Evolutionary conservation across 192 early-diverging fungal species (phyloP).

Genomic region (Coemansia sp.): DNA sequence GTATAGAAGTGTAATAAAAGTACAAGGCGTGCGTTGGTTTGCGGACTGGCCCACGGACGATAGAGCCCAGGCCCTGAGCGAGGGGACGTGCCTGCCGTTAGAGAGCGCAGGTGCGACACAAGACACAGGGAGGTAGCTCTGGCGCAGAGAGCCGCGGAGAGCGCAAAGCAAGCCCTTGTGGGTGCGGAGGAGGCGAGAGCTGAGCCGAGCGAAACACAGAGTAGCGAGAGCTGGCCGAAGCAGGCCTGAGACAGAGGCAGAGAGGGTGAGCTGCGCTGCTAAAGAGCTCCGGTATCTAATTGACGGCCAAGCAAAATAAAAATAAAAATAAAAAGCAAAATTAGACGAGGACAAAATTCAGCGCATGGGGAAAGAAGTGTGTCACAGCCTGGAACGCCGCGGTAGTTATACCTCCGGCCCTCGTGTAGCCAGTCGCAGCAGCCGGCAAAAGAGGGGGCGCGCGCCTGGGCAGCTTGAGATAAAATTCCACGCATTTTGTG

Average conservation of each 20-base stretch:
- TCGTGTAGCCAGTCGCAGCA: neutral
- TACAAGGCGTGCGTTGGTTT: slow-evolving; percentile 12
- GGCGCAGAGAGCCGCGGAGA: slow-evolving; percentile 4
- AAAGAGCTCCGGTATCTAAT: neutral
- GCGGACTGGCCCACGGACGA: slow-evolving; percentile 7
- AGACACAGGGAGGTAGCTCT: neutral
- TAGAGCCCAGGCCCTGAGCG: neutral
- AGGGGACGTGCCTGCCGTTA: slow-evolving; percentile 2
- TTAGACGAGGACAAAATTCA: neutral
- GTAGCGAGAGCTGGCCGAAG: neutral
- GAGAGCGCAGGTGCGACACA: slow-evolving; percentile 1
- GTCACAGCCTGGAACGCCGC: neutral
- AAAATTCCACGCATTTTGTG: slow-evolving; percentile 1
- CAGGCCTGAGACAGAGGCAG: neutral
- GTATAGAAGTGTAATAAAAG: neutral
- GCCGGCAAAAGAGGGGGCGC: neutral
- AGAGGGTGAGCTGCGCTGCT: neutral
- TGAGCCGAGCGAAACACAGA: too few relatives aligned
- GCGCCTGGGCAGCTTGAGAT: neutral
- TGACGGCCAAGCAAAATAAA: neutral
- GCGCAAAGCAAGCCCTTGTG: slow-evolving; percentile 13
- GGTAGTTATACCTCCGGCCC: slow-evolving; percentile 1
- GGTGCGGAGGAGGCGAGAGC: neutral
- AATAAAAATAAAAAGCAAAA: neutral
- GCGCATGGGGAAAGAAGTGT: neutral